These are phyloP conservation scores for Coffea canephora DNA, from an alignment of 257 asterid species.

Conservation along the genomic window DNA sequence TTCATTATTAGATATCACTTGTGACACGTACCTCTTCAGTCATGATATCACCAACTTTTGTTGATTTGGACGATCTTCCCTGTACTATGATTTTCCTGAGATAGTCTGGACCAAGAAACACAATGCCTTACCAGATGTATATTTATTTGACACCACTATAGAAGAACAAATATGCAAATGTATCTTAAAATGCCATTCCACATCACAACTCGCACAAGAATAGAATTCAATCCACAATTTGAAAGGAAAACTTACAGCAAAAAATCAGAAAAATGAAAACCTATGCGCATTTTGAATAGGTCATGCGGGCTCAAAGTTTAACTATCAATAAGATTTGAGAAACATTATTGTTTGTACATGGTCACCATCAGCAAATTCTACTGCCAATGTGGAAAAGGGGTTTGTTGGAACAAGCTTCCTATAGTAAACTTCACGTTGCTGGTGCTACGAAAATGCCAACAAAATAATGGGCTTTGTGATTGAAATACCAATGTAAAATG, in stretches of 20 bases:
- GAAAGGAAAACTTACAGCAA: background rate
- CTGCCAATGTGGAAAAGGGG: background rate
- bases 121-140: background rate
- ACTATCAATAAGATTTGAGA: background rate
- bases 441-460: no score
- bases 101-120: conserved; percentile 54
- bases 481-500: no score
- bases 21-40: conserved; percentile 76
- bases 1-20: background rate
- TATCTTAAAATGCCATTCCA: background rate
- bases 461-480: background rate
- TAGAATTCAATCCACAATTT: background rate
- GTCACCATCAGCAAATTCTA: background rate
- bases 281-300: no score
- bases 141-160: background rate
- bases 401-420: no score
- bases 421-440: no score
- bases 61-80: conserved; percentile 92
- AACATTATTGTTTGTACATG: background rate
- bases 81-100: conserved; percentile 93
- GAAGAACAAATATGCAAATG: background rate
- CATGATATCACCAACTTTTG: conserved; percentile 97
- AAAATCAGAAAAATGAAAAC: background rate
- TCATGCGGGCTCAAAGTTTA: background rate
- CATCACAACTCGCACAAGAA: background rate